A percentile compares a stretch with the other conserved stretches of the same genome.
Conservation (phyloP, 1,139 yeast species). For the Pichia sp. region DNA sequence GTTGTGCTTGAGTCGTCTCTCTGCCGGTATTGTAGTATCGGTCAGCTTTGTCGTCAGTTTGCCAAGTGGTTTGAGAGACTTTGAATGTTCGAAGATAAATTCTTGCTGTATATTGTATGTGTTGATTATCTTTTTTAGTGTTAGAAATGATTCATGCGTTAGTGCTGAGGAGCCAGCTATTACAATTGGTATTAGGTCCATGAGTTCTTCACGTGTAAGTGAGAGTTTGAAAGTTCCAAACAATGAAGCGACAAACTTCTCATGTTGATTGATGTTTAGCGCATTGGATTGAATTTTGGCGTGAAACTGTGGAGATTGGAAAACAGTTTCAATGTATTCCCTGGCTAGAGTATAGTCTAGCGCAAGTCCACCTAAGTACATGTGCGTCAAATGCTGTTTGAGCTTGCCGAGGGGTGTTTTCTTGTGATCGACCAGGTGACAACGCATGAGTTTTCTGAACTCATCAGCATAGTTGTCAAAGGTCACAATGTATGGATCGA, state of each 20-base stretch:
- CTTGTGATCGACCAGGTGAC: conserved; percentile 17
- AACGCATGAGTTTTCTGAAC: conserved; percentile 21
- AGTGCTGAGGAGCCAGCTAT: conserved; percentile 22
- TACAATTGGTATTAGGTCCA: conserved; percentile 19
- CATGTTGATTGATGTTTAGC: conserved; percentile 17
- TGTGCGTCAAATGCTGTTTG: conserved; percentile 19
- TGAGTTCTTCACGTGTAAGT: conserved; percentile 13
- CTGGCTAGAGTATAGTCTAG: conserved; percentile 18
- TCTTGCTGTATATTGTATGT: conserved; percentile 14
- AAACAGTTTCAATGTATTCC: conserved; percentile 16
- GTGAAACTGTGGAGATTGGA: conserved; percentile 24
- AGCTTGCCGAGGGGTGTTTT: conserved; percentile 15
- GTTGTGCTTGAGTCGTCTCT: conserved; percentile 14
- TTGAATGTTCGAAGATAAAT: conserved; percentile 7
- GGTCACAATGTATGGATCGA: conserved; percentile 13
- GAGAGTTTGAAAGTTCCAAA: conserved; percentile 17
- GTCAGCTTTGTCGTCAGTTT: conserved; percentile 13
- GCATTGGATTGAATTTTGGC: conserved; percentile 4
- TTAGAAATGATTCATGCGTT: conserved; percentile 19
- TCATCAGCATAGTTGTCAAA: conserved; percentile 19
- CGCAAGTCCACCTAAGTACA: conserved; percentile 23
- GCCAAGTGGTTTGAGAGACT: conserved; percentile 20
- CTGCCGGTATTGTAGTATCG: conserved; percentile 15
- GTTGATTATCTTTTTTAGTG: conserved; percentile 3
- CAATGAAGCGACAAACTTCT: conserved; percentile 10